Conservation (phyloP, 2,329 filamentous ascomycete species). For the Escovopsis weberi region DNA sequence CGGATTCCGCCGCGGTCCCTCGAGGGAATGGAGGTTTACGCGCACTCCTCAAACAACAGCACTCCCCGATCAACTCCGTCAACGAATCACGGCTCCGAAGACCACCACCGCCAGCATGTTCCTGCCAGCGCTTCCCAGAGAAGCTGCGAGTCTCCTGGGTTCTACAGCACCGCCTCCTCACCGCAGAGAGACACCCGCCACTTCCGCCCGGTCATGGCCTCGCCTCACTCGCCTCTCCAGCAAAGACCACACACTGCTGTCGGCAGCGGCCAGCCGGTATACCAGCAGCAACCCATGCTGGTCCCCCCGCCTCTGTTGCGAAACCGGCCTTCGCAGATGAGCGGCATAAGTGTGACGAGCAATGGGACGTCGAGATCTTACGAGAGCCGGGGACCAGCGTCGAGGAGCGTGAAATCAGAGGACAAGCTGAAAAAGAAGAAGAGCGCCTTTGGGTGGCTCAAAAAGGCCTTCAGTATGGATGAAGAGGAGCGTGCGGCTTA, state of each 20-base stretch:
- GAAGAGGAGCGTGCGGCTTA: conserved; percentile 48
- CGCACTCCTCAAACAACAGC: conserved; percentile 16
- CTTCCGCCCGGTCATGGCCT: conserved; percentile 48
- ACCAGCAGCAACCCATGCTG: conserved; percentile 15
- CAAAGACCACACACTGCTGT: conserved; percentile 41
- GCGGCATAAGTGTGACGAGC: conserved; percentile 42
- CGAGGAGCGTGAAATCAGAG: conserved; percentile 14
- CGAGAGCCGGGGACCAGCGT: conserved; percentile 16
- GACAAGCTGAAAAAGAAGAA: conserved; percentile 48
- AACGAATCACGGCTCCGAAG: conserved; percentile 32
- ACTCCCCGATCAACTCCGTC: conserved; percentile 19
- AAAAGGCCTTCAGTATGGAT: conserved; percentile 51
- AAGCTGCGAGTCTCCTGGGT: conserved; percentile 12
- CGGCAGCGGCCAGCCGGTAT: conserved; percentile 10
- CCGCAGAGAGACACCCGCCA: conserved; percentile 31
- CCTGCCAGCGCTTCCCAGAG: conserved; percentile 20
- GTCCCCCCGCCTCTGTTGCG: conserved; percentile 26
- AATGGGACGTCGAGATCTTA: conserved; percentile 33
- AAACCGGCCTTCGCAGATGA: conserved; percentile 37
- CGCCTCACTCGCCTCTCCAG: conserved; percentile 48
- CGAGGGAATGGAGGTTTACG: conserved; percentile 5
- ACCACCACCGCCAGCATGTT: conserved; percentile 20
- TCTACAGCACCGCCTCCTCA: conserved; percentile 15
- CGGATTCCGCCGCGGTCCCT: conserved; percentile 30
- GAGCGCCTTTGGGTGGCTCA: conserved; percentile 53